phyloP scores from a whole-genome alignment of 768 basidiomycete species.

The Tulasnella sp. region DNA sequence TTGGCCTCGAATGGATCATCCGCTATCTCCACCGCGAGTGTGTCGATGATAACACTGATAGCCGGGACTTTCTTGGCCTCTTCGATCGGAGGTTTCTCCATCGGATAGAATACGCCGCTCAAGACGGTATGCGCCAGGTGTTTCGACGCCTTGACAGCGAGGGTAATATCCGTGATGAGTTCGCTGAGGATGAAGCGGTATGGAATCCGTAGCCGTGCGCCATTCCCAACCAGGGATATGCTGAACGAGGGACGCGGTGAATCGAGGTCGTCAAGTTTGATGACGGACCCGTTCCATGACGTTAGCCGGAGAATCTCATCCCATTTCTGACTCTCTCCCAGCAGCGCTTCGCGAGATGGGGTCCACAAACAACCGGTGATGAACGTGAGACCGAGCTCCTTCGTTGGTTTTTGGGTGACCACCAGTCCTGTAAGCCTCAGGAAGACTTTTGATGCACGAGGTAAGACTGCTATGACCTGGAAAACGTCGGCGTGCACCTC shows the following conservation, averaged over 20 bases:
- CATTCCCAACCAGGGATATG: slow-evolving; percentile 56
- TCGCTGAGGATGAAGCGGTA: slow-evolving; percentile 71
- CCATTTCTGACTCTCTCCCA: slow-evolving; percentile 49
- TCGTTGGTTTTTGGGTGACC: background rate
- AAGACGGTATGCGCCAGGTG: slow-evolving; percentile 49
- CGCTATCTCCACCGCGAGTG: slow-evolving; percentile 67
- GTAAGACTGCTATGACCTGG: slow-evolving; percentile 49
- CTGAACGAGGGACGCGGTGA: slow-evolving; percentile 24
- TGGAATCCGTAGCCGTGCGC: slow-evolving; percentile 72
- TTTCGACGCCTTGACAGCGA: slow-evolving; percentile 67
- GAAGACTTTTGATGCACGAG: slow-evolving; percentile 38
- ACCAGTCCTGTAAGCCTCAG: slow-evolving; percentile 33
- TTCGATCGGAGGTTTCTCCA: slow-evolving; percentile 65
- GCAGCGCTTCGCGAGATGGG: slow-evolving; percentile 41
- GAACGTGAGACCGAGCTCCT: slow-evolving; percentile 33
- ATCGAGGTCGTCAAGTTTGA: slow-evolving; percentile 32
- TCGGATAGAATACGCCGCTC: slow-evolving; percentile 48
- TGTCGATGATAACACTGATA: slow-evolving; percentile 54
- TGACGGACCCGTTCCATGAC: slow-evolving; percentile 46
- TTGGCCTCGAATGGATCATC: slow-evolving; percentile 82
- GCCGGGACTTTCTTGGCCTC: slow-evolving; percentile 66
- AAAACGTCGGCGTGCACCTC: slow-evolving; percentile 42
- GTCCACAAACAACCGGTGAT: slow-evolving; percentile 48
- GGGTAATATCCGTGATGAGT: slow-evolving; percentile 63
- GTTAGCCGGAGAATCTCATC: slow-evolving; percentile 66